Evolutionary conservation across 257 asterid species (phyloP), one percentile per base, ranked within the genome.

Genomic region (Ilex asprella): DNA sequence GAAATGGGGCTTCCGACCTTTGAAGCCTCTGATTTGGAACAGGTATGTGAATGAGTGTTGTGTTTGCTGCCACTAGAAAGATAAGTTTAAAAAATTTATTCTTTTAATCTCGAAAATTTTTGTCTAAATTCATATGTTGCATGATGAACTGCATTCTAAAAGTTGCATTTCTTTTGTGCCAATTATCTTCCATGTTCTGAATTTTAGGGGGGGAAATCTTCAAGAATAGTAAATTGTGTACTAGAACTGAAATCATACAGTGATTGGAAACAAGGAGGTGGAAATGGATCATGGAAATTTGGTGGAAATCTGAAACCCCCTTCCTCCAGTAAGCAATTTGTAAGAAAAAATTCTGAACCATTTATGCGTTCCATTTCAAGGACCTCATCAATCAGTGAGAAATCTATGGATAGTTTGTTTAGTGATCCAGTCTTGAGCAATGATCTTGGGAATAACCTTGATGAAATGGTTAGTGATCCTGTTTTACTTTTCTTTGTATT

Each of bases 1-100:
- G 83, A 83, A 54, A 76, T 89, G 84, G 95, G 95, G 56, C 78
- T 92, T 66, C 97, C 97, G 15, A 76, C 94, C 27, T 92, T 92
- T 57, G 94, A 92, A 76, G 91, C 86, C 43, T 86, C 95, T 62
- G 99, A 92, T 72, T 76, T 92, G 70, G 97, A 82, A 76, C 82
- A 81, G 84, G 99, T 85, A 70, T 39, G 78, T 59, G 60, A 54
- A 56, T 39, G 16, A 2, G 59, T 29, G 60, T 46, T 35, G 30
- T 52, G 32, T 67, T 49, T 58, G 32, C 54, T n/a, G 6, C 35
- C 27, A 51, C 50, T 14, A 16, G 12, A 59, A 32, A 16, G 47
- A n/a, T 21, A 53, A 15, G 0, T 53, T n/a, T 53, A 15, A 14
- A 11, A 14, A 53, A 14, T 1, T 1, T 10, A 7, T 3, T 53